These are phyloP conservation scores for Aegilops sharonensis DNA, from an alignment of 176 grass and related monocot species.

Conservation along the genomic window DNA sequence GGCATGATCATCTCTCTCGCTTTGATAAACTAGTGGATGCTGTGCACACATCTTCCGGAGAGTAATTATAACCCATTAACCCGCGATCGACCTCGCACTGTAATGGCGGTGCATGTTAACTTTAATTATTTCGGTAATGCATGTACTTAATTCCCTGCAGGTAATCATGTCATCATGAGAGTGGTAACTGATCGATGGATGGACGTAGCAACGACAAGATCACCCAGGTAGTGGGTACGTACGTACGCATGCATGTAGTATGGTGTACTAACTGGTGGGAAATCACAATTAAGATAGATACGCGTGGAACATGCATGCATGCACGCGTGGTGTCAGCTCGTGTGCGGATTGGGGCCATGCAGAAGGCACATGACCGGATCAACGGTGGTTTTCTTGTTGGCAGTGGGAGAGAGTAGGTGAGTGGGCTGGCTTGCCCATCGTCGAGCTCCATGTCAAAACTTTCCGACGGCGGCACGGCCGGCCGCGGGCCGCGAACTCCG, in stretches of 20 bases:
- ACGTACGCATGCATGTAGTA: neutral
- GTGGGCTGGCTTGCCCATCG: too few species aligned
- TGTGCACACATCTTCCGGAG: constrained; percentile 10
- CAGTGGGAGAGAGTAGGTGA: too few species aligned
- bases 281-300: neutral
- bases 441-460: neutral
- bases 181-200: neutral
- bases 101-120: too few species aligned
- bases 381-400: too few species aligned
- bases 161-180: neutral
- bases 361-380: too few species aligned
- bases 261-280: neutral
- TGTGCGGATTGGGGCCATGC: too few species aligned
- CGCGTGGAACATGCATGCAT: neutral
- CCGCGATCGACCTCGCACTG: too few species aligned
- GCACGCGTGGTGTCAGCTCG: neutral
- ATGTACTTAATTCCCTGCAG: too few species aligned
- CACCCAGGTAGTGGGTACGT: neutral
- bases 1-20: constrained; percentile 8
- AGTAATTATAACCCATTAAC: too few species aligned
- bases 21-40: constrained; percentile 40
- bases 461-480: constrained; percentile 7
- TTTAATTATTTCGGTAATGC: too few species aligned
- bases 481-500: constrained; percentile 11
- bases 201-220: constrained; percentile 16